Evolutionary conservation across 2,329 filamentous ascomycete species (phyloP).

Genomic region (Coleophoma eucalyptorum): DNA sequence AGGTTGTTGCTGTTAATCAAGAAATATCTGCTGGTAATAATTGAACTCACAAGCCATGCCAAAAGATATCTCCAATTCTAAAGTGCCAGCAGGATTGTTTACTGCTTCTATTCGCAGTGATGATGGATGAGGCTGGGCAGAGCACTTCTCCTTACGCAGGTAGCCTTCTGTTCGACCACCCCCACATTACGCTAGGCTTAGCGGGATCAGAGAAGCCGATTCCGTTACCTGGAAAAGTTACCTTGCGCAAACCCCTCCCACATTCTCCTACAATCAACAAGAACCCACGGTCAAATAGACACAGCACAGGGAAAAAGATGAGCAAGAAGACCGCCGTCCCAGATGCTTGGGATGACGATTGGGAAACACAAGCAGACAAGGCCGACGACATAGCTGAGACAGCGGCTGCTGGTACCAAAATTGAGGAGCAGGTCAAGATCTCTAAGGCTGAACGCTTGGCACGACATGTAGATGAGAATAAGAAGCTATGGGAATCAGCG

Average conservation of each 20-base stretch:
- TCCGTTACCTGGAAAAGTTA: background rate
- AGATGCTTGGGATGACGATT: slow-evolving; percentile 87
- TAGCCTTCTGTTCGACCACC: too few species aligned
- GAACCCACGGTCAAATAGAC: background rate
- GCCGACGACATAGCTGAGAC: slow-evolving; percentile 23
- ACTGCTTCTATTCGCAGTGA: too few species aligned
- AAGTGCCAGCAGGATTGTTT: too few species aligned
- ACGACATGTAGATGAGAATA: slow-evolving; percentile 78
- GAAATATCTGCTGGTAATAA: too few species aligned
- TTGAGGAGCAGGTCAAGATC: slow-evolving; percentile 32
- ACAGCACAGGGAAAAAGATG: slow-evolving; percentile 14
- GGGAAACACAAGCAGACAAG: slow-evolving; percentile 73
- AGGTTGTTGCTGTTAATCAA: too few species aligned
- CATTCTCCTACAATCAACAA: background rate
- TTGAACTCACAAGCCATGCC: too few species aligned
- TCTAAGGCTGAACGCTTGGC: slow-evolving; percentile 75
- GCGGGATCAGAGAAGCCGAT: too few species aligned
- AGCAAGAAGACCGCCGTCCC: slow-evolving; percentile 41
- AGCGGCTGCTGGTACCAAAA: slow-evolving; percentile 9
- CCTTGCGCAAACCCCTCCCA: background rate
- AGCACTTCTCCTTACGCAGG: too few species aligned
- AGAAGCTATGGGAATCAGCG: slow-evolving; percentile 86
- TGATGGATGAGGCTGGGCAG: too few species aligned
- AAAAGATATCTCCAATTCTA: too few species aligned
- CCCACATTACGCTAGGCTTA: too few species aligned